A percentile compares a stretch with the other conserved stretches of the same genome.
These are phyloP conservation scores for Capsella rubella DNA, from an alignment of 441 rosid species.

Conservation along the genomic window DNA sequence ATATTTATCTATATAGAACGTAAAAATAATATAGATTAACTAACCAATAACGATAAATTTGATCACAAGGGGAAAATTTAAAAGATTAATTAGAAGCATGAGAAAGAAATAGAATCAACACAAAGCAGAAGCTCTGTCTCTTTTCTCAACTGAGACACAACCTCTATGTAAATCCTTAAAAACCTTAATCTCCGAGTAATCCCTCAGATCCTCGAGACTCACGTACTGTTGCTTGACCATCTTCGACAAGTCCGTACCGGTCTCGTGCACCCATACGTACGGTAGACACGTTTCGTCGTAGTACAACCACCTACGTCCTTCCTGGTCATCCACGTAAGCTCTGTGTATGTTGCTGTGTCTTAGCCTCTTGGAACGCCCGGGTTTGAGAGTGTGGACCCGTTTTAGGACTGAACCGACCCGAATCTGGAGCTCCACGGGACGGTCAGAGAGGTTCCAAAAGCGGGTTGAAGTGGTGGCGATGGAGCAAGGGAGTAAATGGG, in stretches of 20 bases:
- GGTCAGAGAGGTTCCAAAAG: slow-evolving; percentile 80
- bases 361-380: slow-evolving; percentile 79
- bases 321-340: slow-evolving; percentile 63
- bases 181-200: slow-evolving; percentile 82
- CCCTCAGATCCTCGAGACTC: slow-evolving; percentile 83
- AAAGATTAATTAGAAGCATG: slow-evolving; percentile 6
- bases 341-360: slow-evolving; percentile 79
- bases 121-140: slow-evolving; percentile 66
- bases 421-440: slow-evolving; percentile 78
- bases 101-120: slow-evolving; percentile 55
- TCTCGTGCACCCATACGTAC: slow-evolving; percentile 84
- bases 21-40: slow-evolving; percentile 16
- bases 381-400: slow-evolving; percentile 82
- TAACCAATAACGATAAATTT: slow-evolving; percentile 4
- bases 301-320: slow-evolving; percentile 68
- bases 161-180: slow-evolving; percentile 73
- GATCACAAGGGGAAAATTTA: background rate
- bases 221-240: slow-evolving; percentile 92
- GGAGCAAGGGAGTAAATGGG: slow-evolving; percentile 49
- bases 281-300: slow-evolving; percentile 83
- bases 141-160: slow-evolving; percentile 77
- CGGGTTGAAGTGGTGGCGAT: slow-evolving; percentile 49
- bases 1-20: background rate
- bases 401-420: slow-evolving; percentile 85
- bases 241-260: slow-evolving; percentile 71